These are phyloP conservation scores for Stylonectria norvegica DNA, from an alignment of 2,329 filamentous ascomycete species.

Conservation along the genomic window DNA sequence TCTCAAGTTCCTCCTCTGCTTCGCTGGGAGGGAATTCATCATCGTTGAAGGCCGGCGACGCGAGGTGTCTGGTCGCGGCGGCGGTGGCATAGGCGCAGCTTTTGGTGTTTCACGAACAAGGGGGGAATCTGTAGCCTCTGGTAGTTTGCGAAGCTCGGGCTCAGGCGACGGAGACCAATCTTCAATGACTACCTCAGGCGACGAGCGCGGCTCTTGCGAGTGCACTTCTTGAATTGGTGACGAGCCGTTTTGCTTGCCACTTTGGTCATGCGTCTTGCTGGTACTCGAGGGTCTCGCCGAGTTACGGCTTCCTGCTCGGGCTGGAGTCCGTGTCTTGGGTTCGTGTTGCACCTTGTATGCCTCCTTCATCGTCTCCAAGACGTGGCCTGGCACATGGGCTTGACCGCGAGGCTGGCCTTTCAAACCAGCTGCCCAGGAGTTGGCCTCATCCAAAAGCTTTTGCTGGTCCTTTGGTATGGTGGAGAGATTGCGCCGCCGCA, in stretches of 20 bases:
- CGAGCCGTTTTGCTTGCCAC: background rate
- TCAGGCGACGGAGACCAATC: conserved; percentile 25
- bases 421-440: conserved; percentile 36
- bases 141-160: background rate
- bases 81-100: conserved; percentile 10
- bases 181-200: conserved; percentile 7
- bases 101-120: conserved; percentile 26
- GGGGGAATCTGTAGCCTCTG: conserved; percentile 14
- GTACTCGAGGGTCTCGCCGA: conserved; percentile 2
- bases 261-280: conserved; percentile 4
- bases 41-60: background rate
- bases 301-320: conserved; percentile 1
- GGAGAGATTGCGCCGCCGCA: conserved; percentile 27
- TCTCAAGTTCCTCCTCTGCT: conserved; percentile 37
- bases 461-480: conserved; percentile 40
- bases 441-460: conserved; percentile 31
- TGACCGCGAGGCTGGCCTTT: conserved; percentile 22
- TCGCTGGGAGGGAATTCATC: conserved; percentile 19
- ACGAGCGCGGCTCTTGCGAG: conserved; percentile 1
- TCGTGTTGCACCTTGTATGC: conserved; percentile 16
- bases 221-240: background rate
- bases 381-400: conserved; percentile 34
- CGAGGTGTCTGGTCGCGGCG: conserved; percentile 7
- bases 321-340: background rate
- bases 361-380: conserved; percentile 32